phyloP scores from a whole-genome alignment of 2,329 filamentous ascomycete genomes.

The Tolypocladium tropicale region DNA sequence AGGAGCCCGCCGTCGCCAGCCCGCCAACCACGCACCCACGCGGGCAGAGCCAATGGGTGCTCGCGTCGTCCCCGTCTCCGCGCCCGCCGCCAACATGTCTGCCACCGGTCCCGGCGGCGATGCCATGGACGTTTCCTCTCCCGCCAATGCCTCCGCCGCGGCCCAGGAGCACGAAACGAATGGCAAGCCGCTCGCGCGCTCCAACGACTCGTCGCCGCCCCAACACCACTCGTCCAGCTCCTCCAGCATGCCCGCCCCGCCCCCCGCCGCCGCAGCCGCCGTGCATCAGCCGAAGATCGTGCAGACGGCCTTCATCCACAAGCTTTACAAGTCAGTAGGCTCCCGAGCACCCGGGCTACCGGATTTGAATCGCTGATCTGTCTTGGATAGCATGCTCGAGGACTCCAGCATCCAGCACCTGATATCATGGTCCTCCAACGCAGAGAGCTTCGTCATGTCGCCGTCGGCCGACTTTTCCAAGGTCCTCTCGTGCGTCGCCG shows the following conservation, averaged over 20 bases:
- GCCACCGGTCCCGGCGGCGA: conserved; percentile 48
- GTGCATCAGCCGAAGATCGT: conserved; percentile 95
- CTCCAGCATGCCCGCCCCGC: conserved; percentile 39
- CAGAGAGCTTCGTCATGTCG: conserved; percentile 98
- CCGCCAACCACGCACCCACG: neutral
- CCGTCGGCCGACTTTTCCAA: conserved; percentile 96
- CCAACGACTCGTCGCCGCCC: conserved; percentile 25
- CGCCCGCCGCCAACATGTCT: conserved; percentile 48
- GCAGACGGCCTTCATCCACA: conserved; percentile 97
- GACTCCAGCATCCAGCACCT: conserved; percentile 87
- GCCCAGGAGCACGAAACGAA: conserved; percentile 32
- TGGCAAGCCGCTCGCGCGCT: conserved; percentile 23
- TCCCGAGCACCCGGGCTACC: neutral
- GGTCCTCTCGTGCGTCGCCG: conserved; percentile 75
- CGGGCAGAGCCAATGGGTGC: conserved; percentile 18
- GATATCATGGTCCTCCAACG: conserved; percentile 89
- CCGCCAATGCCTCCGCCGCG: conserved; percentile 32
- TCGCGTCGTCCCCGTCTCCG: conserved; percentile 47
- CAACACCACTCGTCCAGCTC: conserved; percentile 24
- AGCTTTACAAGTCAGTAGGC: conserved; percentile 79
- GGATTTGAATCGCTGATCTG: neutral
- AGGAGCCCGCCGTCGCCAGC: conserved; percentile 28
- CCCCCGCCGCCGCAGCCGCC: conserved; percentile 53
- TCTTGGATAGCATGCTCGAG: conserved; percentile 75
- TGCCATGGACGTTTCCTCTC: conserved; percentile 52